Evolutionary conservation across 2,329 filamentous ascomycete genomes (phyloP).

Genomic region (Ceratocystis papillata): DNA sequence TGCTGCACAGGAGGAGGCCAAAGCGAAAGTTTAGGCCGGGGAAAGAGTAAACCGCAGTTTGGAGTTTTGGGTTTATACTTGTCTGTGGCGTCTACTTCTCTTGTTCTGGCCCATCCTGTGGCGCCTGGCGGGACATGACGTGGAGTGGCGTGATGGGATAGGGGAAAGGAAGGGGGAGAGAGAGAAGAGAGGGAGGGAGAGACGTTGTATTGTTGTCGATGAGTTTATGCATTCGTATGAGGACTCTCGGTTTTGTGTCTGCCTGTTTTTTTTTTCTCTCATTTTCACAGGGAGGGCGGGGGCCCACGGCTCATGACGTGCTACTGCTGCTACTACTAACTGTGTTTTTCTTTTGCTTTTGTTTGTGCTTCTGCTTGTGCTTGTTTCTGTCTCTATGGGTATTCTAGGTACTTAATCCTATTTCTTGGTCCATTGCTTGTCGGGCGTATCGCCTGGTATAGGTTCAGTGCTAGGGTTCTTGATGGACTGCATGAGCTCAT

Average conservation of each 20-base stretch:
- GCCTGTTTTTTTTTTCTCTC: background rate
- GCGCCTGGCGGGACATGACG: background rate
- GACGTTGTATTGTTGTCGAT: background rate
- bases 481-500: constrained; percentile 85
- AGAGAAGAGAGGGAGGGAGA: constrained; percentile 1
- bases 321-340: no score
- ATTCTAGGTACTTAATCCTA: background rate
- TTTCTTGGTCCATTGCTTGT: constrained; percentile 17
- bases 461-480: constrained; percentile 30
- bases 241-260: constrained; percentile 1
- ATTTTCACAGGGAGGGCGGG: background rate
- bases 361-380: background rate
- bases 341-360: background rate
- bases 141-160: background rate
- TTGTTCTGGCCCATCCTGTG: background rate
- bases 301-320: no score
- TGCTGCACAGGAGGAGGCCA: constrained; percentile 4
- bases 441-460: constrained; percentile 6
- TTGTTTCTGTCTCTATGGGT: background rate
- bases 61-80: background rate
- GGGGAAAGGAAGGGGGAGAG: background rate
- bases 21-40: background rate
- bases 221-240: background rate
- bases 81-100: background rate
- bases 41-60: background rate